phyloP scores from a whole-genome alignment of 345 rosid genomes.

The Euphorbia peplus region DNA sequence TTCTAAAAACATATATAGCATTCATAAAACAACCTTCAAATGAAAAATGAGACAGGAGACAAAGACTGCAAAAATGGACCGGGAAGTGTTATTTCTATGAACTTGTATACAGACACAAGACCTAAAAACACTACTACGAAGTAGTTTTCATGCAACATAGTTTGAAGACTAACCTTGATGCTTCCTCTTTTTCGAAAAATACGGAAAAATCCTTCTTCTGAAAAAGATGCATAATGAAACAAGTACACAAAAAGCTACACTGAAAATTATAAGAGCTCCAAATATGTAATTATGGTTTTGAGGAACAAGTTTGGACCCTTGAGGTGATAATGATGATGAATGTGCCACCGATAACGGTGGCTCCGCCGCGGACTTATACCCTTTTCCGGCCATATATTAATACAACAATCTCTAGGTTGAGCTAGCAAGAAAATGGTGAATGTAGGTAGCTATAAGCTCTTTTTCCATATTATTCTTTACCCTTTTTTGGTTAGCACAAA shows the following conservation, averaged over 20 bases:
- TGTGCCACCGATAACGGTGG: background rate
- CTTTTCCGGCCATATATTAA: slow-evolving; percentile 11
- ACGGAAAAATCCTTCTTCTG: slow-evolving; percentile 34
- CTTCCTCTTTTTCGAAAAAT: slow-evolving; percentile 9
- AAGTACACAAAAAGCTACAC: slow-evolving; percentile 14
- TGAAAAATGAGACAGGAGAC: too few relatives aligned
- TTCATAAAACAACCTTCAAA: too few relatives aligned
- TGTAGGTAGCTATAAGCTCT: background rate
- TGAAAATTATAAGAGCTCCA: slow-evolving; percentile 30
- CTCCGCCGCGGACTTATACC: background rate
- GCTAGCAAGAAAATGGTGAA: background rate
- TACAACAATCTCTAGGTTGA: background rate
- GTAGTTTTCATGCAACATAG: too few relatives aligned
- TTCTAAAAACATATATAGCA: too few relatives aligned
- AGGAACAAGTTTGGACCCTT: background rate
- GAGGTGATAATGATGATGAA: slow-evolving; percentile 6
- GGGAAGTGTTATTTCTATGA: too few relatives aligned
- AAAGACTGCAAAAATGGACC: too few relatives aligned
- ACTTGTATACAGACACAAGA: too few relatives aligned
- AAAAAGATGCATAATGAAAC: slow-evolving; percentile 26
- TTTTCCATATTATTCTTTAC: background rate
- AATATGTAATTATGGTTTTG: slow-evolving; percentile 6
- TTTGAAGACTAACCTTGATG: slow-evolving; percentile 27
- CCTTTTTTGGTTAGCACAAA: too few relatives aligned
- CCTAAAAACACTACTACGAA: too few relatives aligned